Percentiles rank a stretch among this genome's conserved stretches.
These are phyloP conservation scores for Fomitopsis betulina DNA, from an alignment of 1,284 basidiomycete genomes.

Conservation along the genomic window DNA sequence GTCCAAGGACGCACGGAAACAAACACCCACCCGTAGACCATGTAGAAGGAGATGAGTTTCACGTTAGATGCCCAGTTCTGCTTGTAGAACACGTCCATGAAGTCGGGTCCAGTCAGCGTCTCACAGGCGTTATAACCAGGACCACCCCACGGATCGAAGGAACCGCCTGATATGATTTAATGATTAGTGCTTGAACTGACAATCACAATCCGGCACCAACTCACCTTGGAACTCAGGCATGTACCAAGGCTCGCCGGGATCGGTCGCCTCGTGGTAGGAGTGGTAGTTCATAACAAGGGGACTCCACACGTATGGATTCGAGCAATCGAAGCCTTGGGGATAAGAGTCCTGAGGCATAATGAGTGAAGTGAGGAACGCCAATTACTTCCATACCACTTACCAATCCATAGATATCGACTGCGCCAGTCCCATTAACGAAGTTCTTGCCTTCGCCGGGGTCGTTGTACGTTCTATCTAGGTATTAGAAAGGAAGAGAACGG, in stretches of 20 bases:
- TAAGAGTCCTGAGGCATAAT: conserved; percentile 49
- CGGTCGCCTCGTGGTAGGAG: conserved; percentile 49
- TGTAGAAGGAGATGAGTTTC: conserved; percentile 75
- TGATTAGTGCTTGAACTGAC: no score
- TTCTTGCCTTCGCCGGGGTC: conserved; percentile 55
- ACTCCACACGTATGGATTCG: conserved; percentile 55
- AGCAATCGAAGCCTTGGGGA: conserved; percentile 72
- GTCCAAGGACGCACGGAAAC: not conserved
- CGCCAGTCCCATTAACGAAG: conserved; percentile 66
- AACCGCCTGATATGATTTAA: conserved; percentile 39
- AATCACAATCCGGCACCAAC: conserved; percentile 6
- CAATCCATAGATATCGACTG: conserved; percentile 49
- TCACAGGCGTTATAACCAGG: conserved; percentile 52
- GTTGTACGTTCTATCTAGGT: conserved; percentile 50
- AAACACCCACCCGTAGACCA: conserved; percentile 59
- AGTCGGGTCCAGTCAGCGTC: conserved; percentile 61
- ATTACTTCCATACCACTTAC: conserved; percentile 23
- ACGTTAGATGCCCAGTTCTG: conserved; percentile 74
- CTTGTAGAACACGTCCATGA: conserved; percentile 72
- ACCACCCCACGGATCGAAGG: conserved; percentile 73
- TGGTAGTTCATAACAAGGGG: conserved; percentile 54
- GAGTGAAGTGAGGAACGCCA: not conserved
- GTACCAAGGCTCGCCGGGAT: conserved; percentile 60
- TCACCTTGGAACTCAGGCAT: conserved; percentile 49
- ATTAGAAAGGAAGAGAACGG: not conserved